Percentiles rank a stretch among this genome's conserved stretches.
Evolutionary conservation across 1,139 yeast genomes (phyloP).

Genomic region (Blastobotrys persicus): DNA sequence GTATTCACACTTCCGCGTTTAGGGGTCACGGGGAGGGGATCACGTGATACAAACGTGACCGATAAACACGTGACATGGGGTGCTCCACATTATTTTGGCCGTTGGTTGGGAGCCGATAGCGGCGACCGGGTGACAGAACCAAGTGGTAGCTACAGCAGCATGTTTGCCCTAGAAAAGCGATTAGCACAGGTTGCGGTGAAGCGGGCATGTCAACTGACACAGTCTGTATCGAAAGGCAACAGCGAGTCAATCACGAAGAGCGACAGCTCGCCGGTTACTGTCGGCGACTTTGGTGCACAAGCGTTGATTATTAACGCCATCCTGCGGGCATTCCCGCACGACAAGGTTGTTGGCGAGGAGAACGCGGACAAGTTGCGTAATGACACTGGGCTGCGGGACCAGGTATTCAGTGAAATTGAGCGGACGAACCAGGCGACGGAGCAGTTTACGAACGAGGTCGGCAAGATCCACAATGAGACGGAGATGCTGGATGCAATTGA

Average conservation of each 20-base stretch:
- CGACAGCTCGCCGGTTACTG: constrained; percentile 92
- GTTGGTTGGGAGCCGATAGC: too few relatives aligned
- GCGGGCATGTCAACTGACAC: constrained; percentile 78
- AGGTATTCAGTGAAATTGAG: constrained; percentile 37
- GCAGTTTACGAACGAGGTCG: constrained; percentile 33
- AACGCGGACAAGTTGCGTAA: constrained; percentile 65
- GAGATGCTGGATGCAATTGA: constrained; percentile 69
- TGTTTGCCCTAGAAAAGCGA: constrained; percentile 49
- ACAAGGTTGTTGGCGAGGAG: constrained; percentile 93
- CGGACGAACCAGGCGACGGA: constrained; percentile 32
- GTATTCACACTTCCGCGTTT: too few relatives aligned
- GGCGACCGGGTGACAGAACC: not conserved
- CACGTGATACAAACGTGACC: too few relatives aligned
- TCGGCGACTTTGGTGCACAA: constrained; percentile 96
- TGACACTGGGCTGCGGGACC: constrained; percentile 46
- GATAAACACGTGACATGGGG: too few relatives aligned
- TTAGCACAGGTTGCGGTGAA: constrained; percentile 88
- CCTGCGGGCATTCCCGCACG: constrained; percentile 72
- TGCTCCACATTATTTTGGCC: too few relatives aligned
- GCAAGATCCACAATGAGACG: constrained; percentile 43
- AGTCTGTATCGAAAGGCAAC: constrained; percentile 51
- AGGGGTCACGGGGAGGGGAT: too few relatives aligned
- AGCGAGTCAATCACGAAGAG: constrained; percentile 66
- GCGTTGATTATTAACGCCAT: constrained; percentile 87
- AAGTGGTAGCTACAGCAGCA: constrained; percentile 11